phyloP scores from a whole-genome alignment of 805 yeast species.

The Candida stauntonica region DNA sequence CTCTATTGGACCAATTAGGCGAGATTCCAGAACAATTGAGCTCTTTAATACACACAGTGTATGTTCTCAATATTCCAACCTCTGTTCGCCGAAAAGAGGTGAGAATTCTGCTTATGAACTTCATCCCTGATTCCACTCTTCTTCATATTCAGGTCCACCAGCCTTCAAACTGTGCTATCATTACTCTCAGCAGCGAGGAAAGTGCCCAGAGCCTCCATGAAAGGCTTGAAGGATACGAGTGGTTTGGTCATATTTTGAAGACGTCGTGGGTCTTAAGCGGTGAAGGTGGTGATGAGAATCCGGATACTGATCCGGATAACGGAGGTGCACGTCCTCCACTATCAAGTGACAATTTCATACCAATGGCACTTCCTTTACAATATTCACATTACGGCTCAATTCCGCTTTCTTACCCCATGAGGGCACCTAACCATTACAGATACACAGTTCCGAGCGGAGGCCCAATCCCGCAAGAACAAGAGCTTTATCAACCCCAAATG shows the following conservation, averaged over 20 bases:
- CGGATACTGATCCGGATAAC: background rate
- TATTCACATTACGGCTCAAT: background rate
- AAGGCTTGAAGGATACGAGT: slow-evolving; percentile 17
- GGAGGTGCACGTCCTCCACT: too few relatives aligned
- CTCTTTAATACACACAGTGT: slow-evolving; percentile 12
- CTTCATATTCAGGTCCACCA: slow-evolving; percentile 21
- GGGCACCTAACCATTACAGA: too few relatives aligned
- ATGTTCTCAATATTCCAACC: slow-evolving; percentile 20
- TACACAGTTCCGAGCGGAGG: too few relatives aligned
- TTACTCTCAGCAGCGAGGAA: slow-evolving; percentile 13
- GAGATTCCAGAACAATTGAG: too few relatives aligned
- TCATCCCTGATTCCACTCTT: slow-evolving; percentile 18
- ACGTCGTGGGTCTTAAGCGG: slow-evolving; percentile 4
- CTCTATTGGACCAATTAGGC: too few relatives aligned
- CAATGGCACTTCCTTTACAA: too few relatives aligned
- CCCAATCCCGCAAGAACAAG: too few relatives aligned
- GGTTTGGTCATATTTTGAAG: slow-evolving; percentile 14
- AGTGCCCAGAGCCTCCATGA: slow-evolving; percentile 9
- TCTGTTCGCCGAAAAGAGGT: slow-evolving; percentile 22
- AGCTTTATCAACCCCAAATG: too few relatives aligned
- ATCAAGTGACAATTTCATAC: too few relatives aligned
- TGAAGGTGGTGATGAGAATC: background rate
- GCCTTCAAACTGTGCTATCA: slow-evolving; percentile 5
- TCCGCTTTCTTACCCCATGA: background rate
- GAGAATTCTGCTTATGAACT: slow-evolving; percentile 15